Percentiles rank a stretch among this genome's conserved stretches.
phyloP scores from a whole-genome alignment of 768 basidiomycete genomes.

The Russula abietina region DNA sequence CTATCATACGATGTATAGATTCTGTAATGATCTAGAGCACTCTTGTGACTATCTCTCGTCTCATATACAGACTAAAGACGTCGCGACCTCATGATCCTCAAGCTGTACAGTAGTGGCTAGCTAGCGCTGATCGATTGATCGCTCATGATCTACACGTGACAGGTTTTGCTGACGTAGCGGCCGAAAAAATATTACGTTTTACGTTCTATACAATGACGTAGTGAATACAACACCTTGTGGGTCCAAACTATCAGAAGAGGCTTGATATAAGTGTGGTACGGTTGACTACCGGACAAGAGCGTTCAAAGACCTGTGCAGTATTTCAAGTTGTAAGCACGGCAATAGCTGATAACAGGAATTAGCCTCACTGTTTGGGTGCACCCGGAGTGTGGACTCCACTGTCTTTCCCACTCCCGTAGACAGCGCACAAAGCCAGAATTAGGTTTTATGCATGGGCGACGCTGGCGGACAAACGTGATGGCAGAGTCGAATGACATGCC shows the following conservation, averaged over 20 bases:
- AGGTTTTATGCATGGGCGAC: constrained; percentile 68
- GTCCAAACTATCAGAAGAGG: constrained; percentile 2
- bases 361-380: constrained; percentile 14
- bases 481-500: constrained; percentile 70
- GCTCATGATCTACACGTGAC: not conserved
- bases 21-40: no score
- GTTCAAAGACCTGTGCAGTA: constrained; percentile 7
- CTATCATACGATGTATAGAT: no score
- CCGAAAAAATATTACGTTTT: no score
- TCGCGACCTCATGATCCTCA: not conserved
- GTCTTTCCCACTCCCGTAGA: constrained; percentile 24
- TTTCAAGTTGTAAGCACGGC: not conserved
- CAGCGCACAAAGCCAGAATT: constrained; percentile 64
- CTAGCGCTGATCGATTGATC: no score
- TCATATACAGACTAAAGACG: no score
- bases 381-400: constrained; percentile 14
- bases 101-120: no score
- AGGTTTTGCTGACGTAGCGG: no score
- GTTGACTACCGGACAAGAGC: constrained; percentile 15
- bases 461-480: constrained; percentile 50
- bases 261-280: not conserved
- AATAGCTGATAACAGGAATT: not conserved
- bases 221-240: not conserved
- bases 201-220: constrained; percentile 12
- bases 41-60: no score